These are phyloP conservation scores for Malassezia slooffiae DNA, from an alignment of 1,284 basidiomycete genomes.

Conservation along the genomic window DNA sequence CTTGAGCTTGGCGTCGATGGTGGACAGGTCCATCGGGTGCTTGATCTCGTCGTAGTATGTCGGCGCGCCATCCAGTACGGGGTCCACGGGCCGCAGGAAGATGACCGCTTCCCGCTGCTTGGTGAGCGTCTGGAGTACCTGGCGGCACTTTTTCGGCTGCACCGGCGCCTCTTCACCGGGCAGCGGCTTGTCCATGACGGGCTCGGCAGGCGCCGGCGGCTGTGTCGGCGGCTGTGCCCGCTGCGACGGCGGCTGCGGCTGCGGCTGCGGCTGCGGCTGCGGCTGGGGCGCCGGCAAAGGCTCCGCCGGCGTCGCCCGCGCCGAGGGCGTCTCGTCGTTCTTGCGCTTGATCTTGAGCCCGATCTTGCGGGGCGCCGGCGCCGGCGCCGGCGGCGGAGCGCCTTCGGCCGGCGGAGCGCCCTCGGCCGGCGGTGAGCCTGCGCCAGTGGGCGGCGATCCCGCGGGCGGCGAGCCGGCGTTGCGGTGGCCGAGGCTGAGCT, in stretches of 20 bases:
- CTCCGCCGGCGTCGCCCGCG: too few species aligned
- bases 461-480: constrained; percentile 9
- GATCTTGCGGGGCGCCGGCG: constrained; percentile 5
- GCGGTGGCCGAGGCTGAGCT: constrained; percentile 18
- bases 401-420: too few species aligned
- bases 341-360: constrained; percentile 14
- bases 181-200: constrained; percentile 1
- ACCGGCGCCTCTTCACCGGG: constrained; percentile 29
- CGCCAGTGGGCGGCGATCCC: neutral
- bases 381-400: constrained; percentile 1
- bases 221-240: neutral
- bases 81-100: constrained; percentile 77
- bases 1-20: constrained; percentile 58
- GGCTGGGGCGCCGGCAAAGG: too few species aligned
- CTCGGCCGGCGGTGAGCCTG: too few species aligned
- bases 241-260: neutral
- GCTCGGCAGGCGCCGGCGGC: neutral
- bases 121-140: constrained; percentile 58
- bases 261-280: too few species aligned
- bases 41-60: constrained; percentile 89
- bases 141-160: constrained; percentile 57
- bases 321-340: neutral
- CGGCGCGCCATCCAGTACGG: constrained; percentile 61
- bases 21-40: constrained; percentile 82
- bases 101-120: constrained; percentile 63